Evolutionary conservation across 208 protist genomes (phyloP).

Genomic region (Willaertia magna): DNA sequence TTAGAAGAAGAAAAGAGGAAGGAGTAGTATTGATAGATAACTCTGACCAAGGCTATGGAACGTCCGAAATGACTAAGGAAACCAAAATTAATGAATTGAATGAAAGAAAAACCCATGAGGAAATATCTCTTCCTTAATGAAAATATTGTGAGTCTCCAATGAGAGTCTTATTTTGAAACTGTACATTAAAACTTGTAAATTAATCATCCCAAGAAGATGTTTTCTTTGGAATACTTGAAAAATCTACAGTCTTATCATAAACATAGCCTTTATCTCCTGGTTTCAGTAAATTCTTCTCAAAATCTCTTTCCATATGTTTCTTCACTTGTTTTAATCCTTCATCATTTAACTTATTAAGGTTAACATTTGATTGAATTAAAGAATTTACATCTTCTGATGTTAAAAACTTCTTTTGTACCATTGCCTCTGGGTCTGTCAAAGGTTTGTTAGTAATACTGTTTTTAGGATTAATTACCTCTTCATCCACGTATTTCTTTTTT

Average conservation of each 20-base stretch:
- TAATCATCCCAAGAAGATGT: neutral
- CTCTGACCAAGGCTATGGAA: no score
- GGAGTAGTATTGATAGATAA: no score
- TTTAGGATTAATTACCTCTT: neutral
- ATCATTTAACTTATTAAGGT: neutral
- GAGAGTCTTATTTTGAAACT: no score
- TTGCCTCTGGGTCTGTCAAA: neutral
- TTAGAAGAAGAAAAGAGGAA: no score
- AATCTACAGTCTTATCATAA: neutral
- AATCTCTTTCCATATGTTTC: neutral
- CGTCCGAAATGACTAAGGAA: no score
- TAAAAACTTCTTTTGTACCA: neutral
- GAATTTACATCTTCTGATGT: neutral
- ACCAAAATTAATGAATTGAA: no score
- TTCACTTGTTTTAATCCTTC: neutral
- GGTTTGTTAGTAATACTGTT: neutral
- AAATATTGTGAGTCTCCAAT: no score
- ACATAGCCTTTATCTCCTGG: neutral
- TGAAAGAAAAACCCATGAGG: no score
- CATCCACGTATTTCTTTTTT: neutral
- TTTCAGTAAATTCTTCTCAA: neutral
- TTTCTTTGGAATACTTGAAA: neutral
- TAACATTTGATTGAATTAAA: neutral
- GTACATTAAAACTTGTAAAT: no score
- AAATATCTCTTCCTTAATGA: no score